Evolutionary conservation across 2,329 filamentous ascomycete species (phyloP).

Genomic region (Blastomyces percursus): DNA sequence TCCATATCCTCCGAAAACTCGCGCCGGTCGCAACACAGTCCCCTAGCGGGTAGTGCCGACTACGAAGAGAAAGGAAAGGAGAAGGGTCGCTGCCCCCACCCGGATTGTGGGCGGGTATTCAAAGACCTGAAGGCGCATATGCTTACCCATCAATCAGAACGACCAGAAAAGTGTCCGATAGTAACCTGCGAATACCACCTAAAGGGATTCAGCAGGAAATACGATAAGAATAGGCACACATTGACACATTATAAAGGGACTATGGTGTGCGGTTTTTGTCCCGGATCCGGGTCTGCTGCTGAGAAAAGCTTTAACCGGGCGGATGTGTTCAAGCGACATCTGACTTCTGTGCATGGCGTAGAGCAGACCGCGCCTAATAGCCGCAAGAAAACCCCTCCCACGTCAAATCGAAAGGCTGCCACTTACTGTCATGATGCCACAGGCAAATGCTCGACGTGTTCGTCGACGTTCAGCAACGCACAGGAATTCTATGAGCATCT

Average conservation of each 20-base stretch:
- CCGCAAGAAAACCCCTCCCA: conserved; percentile 55
- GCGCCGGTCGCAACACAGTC: conserved; percentile 49
- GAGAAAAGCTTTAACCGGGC: conserved; percentile 95
- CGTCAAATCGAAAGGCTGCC: conserved; percentile 52
- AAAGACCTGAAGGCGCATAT: conserved; percentile 91
- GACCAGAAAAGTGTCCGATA: conserved; percentile 91
- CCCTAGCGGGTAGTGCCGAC: conserved; percentile 50
- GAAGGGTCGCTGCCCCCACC: conserved; percentile 64
- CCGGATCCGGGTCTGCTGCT: conserved; percentile 72
- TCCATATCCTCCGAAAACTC: conserved; percentile 64
- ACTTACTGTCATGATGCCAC: conserved; percentile 65
- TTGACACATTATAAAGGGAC: conserved; percentile 94
- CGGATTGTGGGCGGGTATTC: conserved; percentile 75
- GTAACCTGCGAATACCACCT: conserved; percentile 81
- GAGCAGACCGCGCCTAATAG: conserved; percentile 90
- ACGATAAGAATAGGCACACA: conserved; percentile 92
- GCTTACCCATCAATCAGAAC: conserved; percentile 83
- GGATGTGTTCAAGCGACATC: conserved; percentile 89
- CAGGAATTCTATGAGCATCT: conserved; percentile 98
- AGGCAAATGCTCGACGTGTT: conserved; percentile 87
- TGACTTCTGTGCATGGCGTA: conserved; percentile 82
- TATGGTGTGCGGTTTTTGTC: conserved; percentile 94
- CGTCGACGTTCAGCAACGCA: conserved; percentile 67
- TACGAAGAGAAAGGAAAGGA: conserved; percentile 50
- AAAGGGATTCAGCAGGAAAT: conserved; percentile 90